Conservation (phyloP, 2,329 filamentous ascomycete genomes). For the Trichoderma polysporum region DNA sequence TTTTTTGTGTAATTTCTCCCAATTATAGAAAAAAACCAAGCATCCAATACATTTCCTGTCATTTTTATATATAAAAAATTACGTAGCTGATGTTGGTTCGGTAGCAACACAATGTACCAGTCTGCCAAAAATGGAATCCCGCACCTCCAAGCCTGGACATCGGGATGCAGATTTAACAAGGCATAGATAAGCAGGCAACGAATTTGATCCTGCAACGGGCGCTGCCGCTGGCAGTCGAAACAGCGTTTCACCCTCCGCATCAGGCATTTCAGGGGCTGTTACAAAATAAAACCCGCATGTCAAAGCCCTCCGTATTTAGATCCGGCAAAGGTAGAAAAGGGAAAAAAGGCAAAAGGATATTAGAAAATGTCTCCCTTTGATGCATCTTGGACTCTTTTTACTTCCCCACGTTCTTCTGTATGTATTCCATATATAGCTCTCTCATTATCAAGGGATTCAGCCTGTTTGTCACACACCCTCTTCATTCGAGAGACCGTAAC, state of each 20-base stretch:
- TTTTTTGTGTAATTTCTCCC: no score
- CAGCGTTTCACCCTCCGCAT: constrained; percentile 7
- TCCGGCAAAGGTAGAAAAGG: neutral
- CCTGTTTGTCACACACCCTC: constrained; percentile 13
- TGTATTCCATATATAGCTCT: neutral
- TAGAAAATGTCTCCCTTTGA: neutral
- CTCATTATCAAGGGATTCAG: neutral
- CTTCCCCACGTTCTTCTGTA: neutral
- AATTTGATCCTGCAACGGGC: neutral
- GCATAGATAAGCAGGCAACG: neutral
- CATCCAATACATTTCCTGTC: no score
- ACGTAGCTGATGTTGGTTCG: no score
- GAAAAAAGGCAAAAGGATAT: neutral
- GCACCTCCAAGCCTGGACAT: no score
- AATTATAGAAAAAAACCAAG: no score
- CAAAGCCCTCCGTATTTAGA: neutral
- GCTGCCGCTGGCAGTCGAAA: constrained; percentile 2
- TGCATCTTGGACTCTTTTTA: neutral
- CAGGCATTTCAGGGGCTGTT: constrained; percentile 13
- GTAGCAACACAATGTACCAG: no score
- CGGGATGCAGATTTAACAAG: no score
- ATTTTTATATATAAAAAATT: no score
- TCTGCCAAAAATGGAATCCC: no score
- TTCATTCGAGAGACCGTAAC: neutral
- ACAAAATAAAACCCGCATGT: neutral